Base-by-base conservation (phyloP, 1,139 yeast species). In the Hanseniaspora uvarum region DNA sequence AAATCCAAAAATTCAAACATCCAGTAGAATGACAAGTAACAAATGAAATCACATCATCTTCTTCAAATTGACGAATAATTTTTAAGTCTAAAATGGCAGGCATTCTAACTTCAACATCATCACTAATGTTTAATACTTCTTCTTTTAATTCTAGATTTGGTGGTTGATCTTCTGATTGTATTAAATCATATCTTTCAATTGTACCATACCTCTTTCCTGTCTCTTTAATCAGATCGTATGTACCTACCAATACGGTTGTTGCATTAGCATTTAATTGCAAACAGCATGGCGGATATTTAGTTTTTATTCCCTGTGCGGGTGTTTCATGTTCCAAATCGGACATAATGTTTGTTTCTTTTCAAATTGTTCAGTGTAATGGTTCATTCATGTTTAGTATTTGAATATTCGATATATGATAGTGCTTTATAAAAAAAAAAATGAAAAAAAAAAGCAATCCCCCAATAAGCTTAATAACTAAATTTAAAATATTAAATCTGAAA, bases 1-100 rank as follows among this genome's bases (percentile, higher is more conserved):
- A 67, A 24, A 62, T 69, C 96, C 96, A 89, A 3, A 84, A 59
- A 39, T 71, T 70, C 14, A 89, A 62, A 57, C 76, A 75, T 1
- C 97, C 97, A 0, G 87, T 83, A 0, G 95, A 85, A 63, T 89
- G 95, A 0, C 82, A 89, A 0, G 87, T 75, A 3, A 75, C 74
- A 3, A 88, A 59, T 6, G 75, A 46, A 2, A 44, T 24, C 21
- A 26, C 33, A 14, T 21, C 31, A 12, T 36, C 36, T 10, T 70
- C 59, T 4, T 69, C 65, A 59, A 81, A 79, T 46, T 68, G 68
- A 0, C 87, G 86, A 41, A 74, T 73, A 56, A 86, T 69, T 60
- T 86, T 85, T 47, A 87, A 61, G 63, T 92, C 97, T 47, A 92
- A 67, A 19, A 89, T 74, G 0, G 97, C 95, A 43, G 87, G 79